Evolutionary conservation across 352 stramenopile species (phyloP).

Genomic region (Pythium chondricola): DNA sequence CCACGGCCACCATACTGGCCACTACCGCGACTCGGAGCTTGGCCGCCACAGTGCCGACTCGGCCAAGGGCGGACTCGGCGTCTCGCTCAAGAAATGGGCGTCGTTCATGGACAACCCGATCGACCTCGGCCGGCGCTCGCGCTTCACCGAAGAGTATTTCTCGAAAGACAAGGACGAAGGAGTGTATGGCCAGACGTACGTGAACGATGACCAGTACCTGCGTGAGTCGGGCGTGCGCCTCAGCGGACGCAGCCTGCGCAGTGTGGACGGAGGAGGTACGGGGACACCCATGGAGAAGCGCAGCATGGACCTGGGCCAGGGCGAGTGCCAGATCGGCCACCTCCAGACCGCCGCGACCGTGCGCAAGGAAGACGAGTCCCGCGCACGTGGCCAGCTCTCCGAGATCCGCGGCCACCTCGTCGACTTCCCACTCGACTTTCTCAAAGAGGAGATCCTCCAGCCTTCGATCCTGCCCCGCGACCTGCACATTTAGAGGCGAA

Average conservation of each 20-base stretch:
- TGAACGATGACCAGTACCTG: slow-evolving; percentile 44
- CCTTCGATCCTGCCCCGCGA: slow-evolving; percentile 74
- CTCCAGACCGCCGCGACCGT: slow-evolving; percentile 78
- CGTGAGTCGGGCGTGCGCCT: slow-evolving; percentile 48
- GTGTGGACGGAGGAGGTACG: slow-evolving; percentile 24
- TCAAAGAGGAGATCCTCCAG: slow-evolving; percentile 80
- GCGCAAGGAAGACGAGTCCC: slow-evolving; percentile 70
- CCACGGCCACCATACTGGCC: not conserved
- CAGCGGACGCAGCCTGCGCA: slow-evolving; percentile 30
- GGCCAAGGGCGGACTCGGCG: slow-evolving; percentile 34
- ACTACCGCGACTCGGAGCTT: slow-evolving; percentile 10
- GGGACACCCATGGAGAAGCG: not conserved
- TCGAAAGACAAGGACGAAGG: slow-evolving; percentile 40
- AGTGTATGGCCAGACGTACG: slow-evolving; percentile 26
- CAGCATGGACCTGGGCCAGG: slow-evolving; percentile 34
- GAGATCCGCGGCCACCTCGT: slow-evolving; percentile 83
- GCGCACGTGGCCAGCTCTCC: slow-evolving; percentile 60
- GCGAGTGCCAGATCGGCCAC: slow-evolving; percentile 77
- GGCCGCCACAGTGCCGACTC: slow-evolving; percentile 38
- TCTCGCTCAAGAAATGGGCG: slow-evolving; percentile 70
- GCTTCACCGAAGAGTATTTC: slow-evolving; percentile 78
- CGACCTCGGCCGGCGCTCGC: slow-evolving; percentile 67
- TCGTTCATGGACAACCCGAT: slow-evolving; percentile 52
- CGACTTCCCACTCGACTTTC: slow-evolving; percentile 80
- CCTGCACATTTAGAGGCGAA: slow-evolving; percentile 73